Base-by-base conservation (phyloP, 2,329 filamentous ascomycete species). In the Trichoderma breve region DNA sequence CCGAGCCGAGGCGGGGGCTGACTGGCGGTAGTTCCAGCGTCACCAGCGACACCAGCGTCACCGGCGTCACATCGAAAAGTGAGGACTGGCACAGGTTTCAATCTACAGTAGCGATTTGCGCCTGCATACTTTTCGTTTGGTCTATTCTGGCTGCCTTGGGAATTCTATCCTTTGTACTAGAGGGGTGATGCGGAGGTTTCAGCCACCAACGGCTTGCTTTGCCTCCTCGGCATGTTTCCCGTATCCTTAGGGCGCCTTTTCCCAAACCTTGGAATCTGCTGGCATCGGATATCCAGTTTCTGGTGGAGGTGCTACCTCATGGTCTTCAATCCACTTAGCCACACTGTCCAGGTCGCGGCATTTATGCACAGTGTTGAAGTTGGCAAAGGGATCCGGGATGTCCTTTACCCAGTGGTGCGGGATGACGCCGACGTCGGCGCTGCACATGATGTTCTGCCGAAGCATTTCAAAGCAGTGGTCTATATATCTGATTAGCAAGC, bases 401-500 rank as follows among this genome's bases (percentile, higher is more conserved):
- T 43, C 62, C 62, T 65, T 51, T n/a, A 65, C 62, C 62, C 62
- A 65, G 36, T 65, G 62, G 24, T 65, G 62, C 15, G 62, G 62
- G 28, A 65, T 65, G 39, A 65, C 62, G 39, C 62, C 62, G 18
- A 65, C 34, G 62, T 65, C 62, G 9, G 62, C 62, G 26, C 34
- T 65, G 36, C 62, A 65, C 62, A 65, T 65, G 62, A 65, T 51
- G 39, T 65, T 65, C 62, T 65, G 62, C 24, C 62, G 62, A 26
- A 65, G 62, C 62, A 65, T 65, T 28, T 65, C 62, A 36, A 65
- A 65, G 39, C 62, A 65, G 62, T 65, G 62, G 34, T 65, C 62
- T 65, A 43, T n/a, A 55, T 24, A 55, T 63, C n/a, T n/a, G 34
- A 32, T 64, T 43, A 64, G 61, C 18, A 43, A 21, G 28, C 30